These are phyloP conservation scores for Ogataea neopini DNA, from an alignment of 805 yeast genomes.

Conservation along the genomic window DNA sequence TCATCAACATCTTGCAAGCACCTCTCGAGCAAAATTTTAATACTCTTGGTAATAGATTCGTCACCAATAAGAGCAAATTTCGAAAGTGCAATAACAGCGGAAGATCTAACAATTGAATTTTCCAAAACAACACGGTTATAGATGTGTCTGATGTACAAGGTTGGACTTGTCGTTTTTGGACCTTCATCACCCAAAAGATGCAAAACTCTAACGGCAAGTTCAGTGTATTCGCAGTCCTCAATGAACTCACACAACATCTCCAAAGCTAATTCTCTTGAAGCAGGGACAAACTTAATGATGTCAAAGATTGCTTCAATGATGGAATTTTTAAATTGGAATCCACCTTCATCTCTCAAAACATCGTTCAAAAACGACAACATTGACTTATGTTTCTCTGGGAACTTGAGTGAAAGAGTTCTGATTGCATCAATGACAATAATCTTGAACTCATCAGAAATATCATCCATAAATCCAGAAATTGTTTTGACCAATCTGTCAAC, in stretches of 20 bases:
- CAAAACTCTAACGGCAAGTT: conserved; percentile 87
- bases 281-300: conserved; percentile 82
- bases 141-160: conserved; percentile 90
- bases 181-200: conserved; percentile 95
- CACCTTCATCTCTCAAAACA: conserved; percentile 88
- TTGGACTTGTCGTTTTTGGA: conserved; percentile 81
- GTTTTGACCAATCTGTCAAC: conserved; percentile 89
- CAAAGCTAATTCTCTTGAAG: conserved; percentile 77
- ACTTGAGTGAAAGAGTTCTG: conserved; percentile 85
- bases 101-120: conserved; percentile 91
- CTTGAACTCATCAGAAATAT: conserved; percentile 94
- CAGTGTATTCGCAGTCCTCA: conserved; percentile 97
- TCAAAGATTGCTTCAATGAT: conserved; percentile 93
- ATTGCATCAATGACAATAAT: conserved; percentile 94
- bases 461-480: conserved; percentile 85
- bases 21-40: conserved; percentile 73
- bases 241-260: conserved; percentile 93
- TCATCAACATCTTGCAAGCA: conserved; percentile 89
- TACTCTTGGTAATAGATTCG: conserved; percentile 62
- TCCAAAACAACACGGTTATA: conserved; percentile 96
- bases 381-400: conserved; percentile 85
- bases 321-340: conserved; percentile 77
- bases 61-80: conserved; percentile 85
- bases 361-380: conserved; percentile 82
- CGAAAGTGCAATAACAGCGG: conserved; percentile 90